Evolutionary conservation across 1,284 basidiomycete genomes (phyloP), one percentile per base, ranked within the genome.

Genomic region (Lentinula novae-zelandiae): DNA sequence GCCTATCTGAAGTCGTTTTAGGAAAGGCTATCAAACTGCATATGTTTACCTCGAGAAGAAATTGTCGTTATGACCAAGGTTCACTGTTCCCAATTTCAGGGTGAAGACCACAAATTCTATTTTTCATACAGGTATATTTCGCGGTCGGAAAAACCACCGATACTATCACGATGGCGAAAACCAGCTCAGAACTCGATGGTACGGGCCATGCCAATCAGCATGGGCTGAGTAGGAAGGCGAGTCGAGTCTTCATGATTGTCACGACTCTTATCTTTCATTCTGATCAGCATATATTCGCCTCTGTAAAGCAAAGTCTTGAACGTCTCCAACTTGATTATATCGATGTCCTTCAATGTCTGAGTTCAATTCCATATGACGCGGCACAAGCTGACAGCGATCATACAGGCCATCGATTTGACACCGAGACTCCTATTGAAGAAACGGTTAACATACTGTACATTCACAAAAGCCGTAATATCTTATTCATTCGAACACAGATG

Each of bases 1-100:
- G 90, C 5, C 72, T 78, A n/a, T 88, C 85, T 0, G 93, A 95
- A 71, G 70, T 82, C 31, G 83, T 92, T 63, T 79, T 94, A 40
- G 92, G 93, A 5, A 88, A 89, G 65, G 92, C 90, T 1, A 88
- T 95, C 73, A 90, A 88, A 67, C 68, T 87, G 64, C 78, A 84
- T 63, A 73, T n/a, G 86, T 33, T 78, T 94, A 15, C 89, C 89
- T 15, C 82, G 92, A 8, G 85, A 87, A 22, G 85, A 89, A 66
- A 84, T 93, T 27, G 89, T 93, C 13, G 82, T 93, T 36, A 78
- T 93, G 77, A 92, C 90, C 39, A 93, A 93, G 76, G 85, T 84
- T 40, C 40, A 67, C 22, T 55, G 5, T 52, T 34, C n/a, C 33
- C 31, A 10, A 52, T 52, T 5, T 3, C 36, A 22, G 17, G 13